Evolutionary conservation across 2,329 filamentous ascomycete species (phyloP).

Genomic region (Leptographium flavum): DNA sequence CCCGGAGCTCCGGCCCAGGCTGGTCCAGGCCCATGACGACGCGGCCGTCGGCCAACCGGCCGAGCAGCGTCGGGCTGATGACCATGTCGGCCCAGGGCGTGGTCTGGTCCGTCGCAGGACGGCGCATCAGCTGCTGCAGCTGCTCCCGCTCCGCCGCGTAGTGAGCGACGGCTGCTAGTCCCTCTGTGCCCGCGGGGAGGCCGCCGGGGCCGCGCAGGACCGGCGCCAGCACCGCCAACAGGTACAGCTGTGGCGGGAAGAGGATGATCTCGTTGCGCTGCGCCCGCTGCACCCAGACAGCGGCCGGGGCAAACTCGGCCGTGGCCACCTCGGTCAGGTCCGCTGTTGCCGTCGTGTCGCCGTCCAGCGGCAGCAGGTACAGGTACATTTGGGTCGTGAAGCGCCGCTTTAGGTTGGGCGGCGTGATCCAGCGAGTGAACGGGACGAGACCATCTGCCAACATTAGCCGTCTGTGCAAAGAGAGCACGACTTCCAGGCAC

Average conservation of each 20-base stretch:
- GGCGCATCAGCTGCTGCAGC: neutral
- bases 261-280: slow-evolving; percentile 56
- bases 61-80: slow-evolving; percentile 40
- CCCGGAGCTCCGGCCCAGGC: slow-evolving; percentile 40
- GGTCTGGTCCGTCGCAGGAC: slow-evolving; percentile 13
- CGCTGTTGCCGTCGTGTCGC: slow-evolving; percentile 42
- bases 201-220: slow-evolving; percentile 26
- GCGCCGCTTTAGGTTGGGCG: slow-evolving; percentile 52
- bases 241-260: slow-evolving; percentile 79
- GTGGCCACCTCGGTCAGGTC: slow-evolving; percentile 41
- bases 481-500: neutral
- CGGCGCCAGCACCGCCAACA: slow-evolving; percentile 43
- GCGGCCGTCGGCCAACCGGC: slow-evolving; percentile 28
- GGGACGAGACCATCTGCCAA: slow-evolving; percentile 50
- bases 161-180: neutral
- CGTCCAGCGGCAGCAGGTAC: slow-evolving; percentile 60
- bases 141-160: slow-evolving; percentile 6
- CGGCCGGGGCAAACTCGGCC: slow-evolving; percentile 57
- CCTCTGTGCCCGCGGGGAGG: neutral
- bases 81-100: slow-evolving; percentile 45
- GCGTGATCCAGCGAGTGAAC: slow-evolving; percentile 89
- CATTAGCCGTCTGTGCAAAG: neutral
- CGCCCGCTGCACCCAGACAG: slow-evolving; percentile 54
- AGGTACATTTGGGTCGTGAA: slow-evolving; percentile 97
- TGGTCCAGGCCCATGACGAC: slow-evolving; percentile 42